These are phyloP conservation scores for Calophaca sinica DNA, from an alignment of 306 rosid species.

Conservation along the genomic window DNA sequence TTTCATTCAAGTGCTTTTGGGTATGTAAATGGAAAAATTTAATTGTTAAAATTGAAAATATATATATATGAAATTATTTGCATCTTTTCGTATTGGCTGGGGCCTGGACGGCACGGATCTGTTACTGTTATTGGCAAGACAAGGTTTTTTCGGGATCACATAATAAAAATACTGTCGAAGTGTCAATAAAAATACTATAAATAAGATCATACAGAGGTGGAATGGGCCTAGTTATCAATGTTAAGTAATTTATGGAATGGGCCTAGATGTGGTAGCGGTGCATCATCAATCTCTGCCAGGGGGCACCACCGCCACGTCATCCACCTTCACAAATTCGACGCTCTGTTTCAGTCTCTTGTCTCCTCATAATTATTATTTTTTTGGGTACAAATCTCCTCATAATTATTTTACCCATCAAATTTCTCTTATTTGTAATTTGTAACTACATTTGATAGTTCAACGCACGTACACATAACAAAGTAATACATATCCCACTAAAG, in stretches of 20 bases:
- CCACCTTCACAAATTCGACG: constrained; percentile 8
- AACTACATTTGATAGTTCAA: neutral
- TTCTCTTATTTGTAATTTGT: neutral
- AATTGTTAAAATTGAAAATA: too few relatives aligned
- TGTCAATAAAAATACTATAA: neutral
- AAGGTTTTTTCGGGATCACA: neutral
- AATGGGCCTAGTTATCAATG: constrained; percentile 15
- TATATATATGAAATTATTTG: too few relatives aligned
- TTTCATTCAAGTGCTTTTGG: too few relatives aligned
- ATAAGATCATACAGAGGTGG: neutral
- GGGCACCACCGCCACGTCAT: constrained; percentile 27
- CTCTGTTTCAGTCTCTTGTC: neutral
- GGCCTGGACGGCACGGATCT: too few relatives aligned
- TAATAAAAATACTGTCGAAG: too few relatives aligned
- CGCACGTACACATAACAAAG: neutral
- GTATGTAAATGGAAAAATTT: too few relatives aligned
- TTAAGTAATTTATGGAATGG: constrained; percentile 26
- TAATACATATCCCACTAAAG: too few relatives aligned
- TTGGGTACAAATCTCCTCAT: too few relatives aligned
- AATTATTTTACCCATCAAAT: neutral
- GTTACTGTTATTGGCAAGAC: too few relatives aligned
- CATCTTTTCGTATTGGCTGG: too few relatives aligned
- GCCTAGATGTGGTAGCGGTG: neutral
- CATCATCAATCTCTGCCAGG: neutral
- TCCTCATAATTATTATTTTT: neutral